Evolutionary conservation across 2,329 filamentous ascomycete genomes (phyloP).

Genomic region (Fonsecaea monophora): DNA sequence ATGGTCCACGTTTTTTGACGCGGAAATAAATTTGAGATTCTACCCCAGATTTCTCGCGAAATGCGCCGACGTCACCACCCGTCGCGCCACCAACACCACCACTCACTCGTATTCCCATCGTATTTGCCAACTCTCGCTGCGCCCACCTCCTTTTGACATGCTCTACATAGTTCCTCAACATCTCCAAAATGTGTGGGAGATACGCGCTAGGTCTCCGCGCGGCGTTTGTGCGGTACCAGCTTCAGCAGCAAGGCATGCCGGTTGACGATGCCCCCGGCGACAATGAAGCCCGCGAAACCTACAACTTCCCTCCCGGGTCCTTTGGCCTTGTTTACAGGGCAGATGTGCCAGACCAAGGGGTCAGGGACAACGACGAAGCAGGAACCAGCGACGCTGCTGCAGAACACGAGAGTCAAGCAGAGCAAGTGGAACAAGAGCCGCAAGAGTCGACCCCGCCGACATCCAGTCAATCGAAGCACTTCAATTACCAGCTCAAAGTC

Average conservation of each 20-base stretch:
- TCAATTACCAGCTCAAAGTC: slow-evolving; percentile 79
- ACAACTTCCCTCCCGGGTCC: slow-evolving; percentile 92
- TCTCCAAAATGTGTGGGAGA: slow-evolving; percentile 68
- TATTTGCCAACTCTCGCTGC: slow-evolving; percentile 1
- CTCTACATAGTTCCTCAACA: not conserved
- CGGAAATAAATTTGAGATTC: slow-evolving; percentile 3
- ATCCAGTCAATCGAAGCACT: slow-evolving; percentile 43
- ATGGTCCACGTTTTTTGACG: not conserved
- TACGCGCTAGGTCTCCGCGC: slow-evolving; percentile 72
- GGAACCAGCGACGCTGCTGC: slow-evolving; percentile 29
- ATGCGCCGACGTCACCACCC: slow-evolving; percentile 20
- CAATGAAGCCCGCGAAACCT: slow-evolving; percentile 73
- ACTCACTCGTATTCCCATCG: slow-evolving; percentile 4
- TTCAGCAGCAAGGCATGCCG: slow-evolving; percentile 76
- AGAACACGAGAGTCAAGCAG: slow-evolving; percentile 30
- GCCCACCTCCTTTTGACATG: not conserved
- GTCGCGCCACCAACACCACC: not conserved
- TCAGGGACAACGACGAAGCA: slow-evolving; percentile 48
- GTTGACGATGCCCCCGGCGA: slow-evolving; percentile 75
- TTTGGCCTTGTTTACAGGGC: slow-evolving; percentile 86
- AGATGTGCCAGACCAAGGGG: slow-evolving; percentile 68
- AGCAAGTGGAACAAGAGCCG: slow-evolving; percentile 17
- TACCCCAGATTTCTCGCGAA: slow-evolving; percentile 14
- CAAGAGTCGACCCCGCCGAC: slow-evolving; percentile 23
- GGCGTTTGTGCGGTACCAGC: slow-evolving; percentile 73